Base-by-base conservation (phyloP, 768 basidiomycete species). In the Rhodotorula paludigena region DNA sequence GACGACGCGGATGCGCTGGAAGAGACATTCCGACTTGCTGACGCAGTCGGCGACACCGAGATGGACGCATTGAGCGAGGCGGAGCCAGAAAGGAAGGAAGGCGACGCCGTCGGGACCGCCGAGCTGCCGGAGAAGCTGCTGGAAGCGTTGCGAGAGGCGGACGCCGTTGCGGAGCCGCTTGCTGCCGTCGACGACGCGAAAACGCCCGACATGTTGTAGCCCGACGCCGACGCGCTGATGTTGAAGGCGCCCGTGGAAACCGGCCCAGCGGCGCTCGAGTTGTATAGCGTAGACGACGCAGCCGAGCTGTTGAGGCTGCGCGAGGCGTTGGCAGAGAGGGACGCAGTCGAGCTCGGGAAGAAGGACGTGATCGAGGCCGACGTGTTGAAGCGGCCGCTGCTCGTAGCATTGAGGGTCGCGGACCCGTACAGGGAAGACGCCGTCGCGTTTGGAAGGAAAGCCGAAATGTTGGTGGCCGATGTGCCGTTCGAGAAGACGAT, bases 401-500 rank as follows among this genome's bases (percentile, higher is more conserved):
- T 21, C 18, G 55, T 8, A 2, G n/a, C 55, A 20, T 39, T 57
- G 15, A 51, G 3, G 18, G 49, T 33, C 5, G 55, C 36, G 5
- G 63, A 57, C 0, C 45, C 39, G 28, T 35, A 23, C 15, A 38
- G 21, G 58, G 48, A 33, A 9, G 59, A 30, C 28, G n/a, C 10
- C 20, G 55, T 39, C 20, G 63, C 54, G 35, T 56, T 55, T 23
- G 53, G 53, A 10, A 48, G 35, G 4, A 44, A 28, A 38, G 60
- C 41, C 60, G 60, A 60, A 38, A 38, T 60, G 38, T 61, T 61
- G 28, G 60, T 28, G 36, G 32, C 2, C n/a, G 51, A 10, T 30
- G 51, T 32, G 7, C 28, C 51, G n/a, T n/a, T n/a, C n/a, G n/a
- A n/a, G n/a, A n/a, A n/a, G n/a, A n/a, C 25, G 25, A n/a, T n/a